Evolutionary conservation across 805 yeast species (phyloP).

Genomic region (Kodamaea kakaduensis): DNA sequence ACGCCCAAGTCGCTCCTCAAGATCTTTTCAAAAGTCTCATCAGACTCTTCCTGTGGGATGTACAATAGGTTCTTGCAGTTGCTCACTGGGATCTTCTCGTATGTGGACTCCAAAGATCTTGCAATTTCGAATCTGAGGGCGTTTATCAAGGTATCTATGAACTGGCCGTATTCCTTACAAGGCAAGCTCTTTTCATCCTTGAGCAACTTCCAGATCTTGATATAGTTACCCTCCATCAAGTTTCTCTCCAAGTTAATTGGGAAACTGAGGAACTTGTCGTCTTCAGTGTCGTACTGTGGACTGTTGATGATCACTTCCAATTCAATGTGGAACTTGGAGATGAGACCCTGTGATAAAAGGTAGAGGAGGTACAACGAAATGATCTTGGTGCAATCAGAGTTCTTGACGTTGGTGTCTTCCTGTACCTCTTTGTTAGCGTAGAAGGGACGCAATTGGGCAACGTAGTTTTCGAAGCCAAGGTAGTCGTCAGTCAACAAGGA

Average conservation of each 20-base stretch:
- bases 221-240: constrained; percentile 95
- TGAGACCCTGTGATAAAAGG: constrained; percentile 75
- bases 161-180: constrained; percentile 71
- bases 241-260: constrained; percentile 89
- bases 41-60: constrained; percentile 45
- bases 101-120: constrained; percentile 74
- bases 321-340: constrained; percentile 87
- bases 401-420: constrained; percentile 25
- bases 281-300: constrained; percentile 57
- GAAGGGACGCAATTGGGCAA: constrained; percentile 73
- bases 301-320: constrained; percentile 64
- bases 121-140: constrained; percentile 88
- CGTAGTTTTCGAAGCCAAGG: constrained; percentile 64
- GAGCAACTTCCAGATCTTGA: constrained; percentile 78
- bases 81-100: constrained; percentile 68
- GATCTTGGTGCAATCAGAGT: constrained; percentile 52
- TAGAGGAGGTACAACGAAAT: constrained; percentile 72
- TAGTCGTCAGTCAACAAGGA: constrained; percentile 63
- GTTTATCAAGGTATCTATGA: constrained; percentile 67
- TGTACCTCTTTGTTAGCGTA: constrained; percentile 52
- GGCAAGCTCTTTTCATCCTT: constrained; percentile 55
- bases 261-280: constrained; percentile 60
- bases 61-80: constrained; percentile 81
- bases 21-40: constrained; percentile 26
- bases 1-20: constrained; percentile 34